Conservation (phyloP, 148 eudicot species). For the Dysphania ambrosioides region DNA sequence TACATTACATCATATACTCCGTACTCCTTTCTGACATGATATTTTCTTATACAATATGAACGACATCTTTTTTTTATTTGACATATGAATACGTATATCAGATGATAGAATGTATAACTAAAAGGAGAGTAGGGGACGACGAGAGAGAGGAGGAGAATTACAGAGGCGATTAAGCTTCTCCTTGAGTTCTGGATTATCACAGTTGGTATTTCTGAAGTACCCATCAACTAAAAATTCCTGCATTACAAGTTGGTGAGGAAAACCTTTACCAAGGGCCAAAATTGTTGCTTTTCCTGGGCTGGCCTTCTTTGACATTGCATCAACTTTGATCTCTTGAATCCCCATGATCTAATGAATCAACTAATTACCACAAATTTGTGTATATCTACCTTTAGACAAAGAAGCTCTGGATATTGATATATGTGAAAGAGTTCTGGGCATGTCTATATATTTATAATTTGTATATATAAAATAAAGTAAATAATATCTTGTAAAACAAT, state of each 20-base stretch:
- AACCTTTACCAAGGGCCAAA: conserved; percentile 85
- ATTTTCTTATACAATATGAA: too few species aligned
- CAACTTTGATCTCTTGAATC: conserved; percentile 30
- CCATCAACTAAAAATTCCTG: conserved; percentile 94
- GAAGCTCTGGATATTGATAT: conserved; percentile 3
- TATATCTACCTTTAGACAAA: not conserved
- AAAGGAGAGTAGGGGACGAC: not conserved
- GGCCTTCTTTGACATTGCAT: conserved; percentile 37
- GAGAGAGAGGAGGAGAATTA: conserved; percentile 28
- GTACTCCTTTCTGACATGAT: too few species aligned
- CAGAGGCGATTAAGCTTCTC: conserved; percentile 84
- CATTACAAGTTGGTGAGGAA: conserved; percentile 97
- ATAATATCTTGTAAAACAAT: conserved; percentile 21
- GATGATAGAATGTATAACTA: too few species aligned
- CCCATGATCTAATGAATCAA: conserved; percentile 17
- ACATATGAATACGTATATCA: too few species aligned
- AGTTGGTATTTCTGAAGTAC: conserved; percentile 85
- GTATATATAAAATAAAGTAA: conserved; percentile 8
- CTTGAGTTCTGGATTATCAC: conserved; percentile 85
- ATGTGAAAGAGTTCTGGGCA: not conserved
- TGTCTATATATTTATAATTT: conserved; percentile 22
- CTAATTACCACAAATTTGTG: conserved; percentile 13
- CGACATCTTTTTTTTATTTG: too few species aligned
- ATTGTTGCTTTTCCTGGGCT: conserved; percentile 71
- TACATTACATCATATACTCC: too few species aligned